Evolutionary conservation across 139 green algal species (phyloP).

Genomic region (Chlorella sp.): DNA sequence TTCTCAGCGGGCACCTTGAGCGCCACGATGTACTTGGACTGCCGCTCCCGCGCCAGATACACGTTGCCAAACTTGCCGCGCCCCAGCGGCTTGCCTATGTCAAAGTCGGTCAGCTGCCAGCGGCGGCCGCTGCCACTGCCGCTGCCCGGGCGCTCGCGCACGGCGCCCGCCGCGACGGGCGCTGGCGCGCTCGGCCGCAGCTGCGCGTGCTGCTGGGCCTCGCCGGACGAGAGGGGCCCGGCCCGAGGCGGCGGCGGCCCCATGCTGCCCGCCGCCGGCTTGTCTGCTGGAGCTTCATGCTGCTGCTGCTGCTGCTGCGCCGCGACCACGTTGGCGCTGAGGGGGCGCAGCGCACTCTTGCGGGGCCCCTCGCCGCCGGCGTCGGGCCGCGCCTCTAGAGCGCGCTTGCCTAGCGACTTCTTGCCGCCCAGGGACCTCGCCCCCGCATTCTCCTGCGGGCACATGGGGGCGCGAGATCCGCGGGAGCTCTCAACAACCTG

Average conservation of each 20-base stretch:
- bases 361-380: not conserved
- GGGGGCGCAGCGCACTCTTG: conserved; percentile 32
- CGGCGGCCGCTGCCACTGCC: conserved; percentile 8
- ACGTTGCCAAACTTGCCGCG: conserved; percentile 99
- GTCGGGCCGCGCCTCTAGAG: not conserved
- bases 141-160: conserved; percentile 8
- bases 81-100: conserved; percentile 95
- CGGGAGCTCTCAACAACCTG: too few relatives aligned
- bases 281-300: too few relatives aligned
- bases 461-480: too few relatives aligned
- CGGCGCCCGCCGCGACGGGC: not conserved
- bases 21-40: conserved; percentile 91
- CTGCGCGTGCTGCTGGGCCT: not conserved
- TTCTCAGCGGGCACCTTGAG: conserved; percentile 89
- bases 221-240: not conserved
- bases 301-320: conserved; percentile 1
- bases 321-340: conserved; percentile 19
- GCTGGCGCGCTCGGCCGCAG: not conserved
- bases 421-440: conserved; percentile 6
- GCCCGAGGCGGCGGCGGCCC: conserved; percentile 38
- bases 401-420: conserved; percentile 8
- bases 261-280: conserved; percentile 31
- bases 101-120: conserved; percentile 95
- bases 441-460: conserved; percentile 21
- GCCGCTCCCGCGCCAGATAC: conserved; percentile 95